Evolutionary conservation across 1,139 yeast species (phyloP).

Genomic region (Suhomyces atakaporum): DNA sequence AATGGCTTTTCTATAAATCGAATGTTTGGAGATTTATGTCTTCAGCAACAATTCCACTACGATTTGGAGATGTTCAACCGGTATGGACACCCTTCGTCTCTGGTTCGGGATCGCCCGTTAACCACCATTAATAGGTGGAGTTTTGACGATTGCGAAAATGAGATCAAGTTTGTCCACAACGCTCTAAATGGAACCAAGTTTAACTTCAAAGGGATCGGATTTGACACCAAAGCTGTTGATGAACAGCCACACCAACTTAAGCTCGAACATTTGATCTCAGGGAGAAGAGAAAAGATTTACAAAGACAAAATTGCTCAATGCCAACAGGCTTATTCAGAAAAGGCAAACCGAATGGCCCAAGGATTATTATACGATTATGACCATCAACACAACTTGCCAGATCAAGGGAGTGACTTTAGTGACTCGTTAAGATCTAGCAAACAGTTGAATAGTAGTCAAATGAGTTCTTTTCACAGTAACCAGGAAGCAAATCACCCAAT

Average conservation of each 20-base stretch:
- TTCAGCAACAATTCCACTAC: slow-evolving; percentile 24
- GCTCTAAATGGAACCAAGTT: slow-evolving; percentile 5
- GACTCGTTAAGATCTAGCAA: slow-evolving; percentile 3
- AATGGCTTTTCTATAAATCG: slow-evolving; percentile 46
- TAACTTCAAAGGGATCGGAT: slow-evolving; percentile 17
- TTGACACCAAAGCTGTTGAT: no score
- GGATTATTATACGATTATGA: slow-evolving; percentile 5
- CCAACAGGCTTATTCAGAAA: slow-evolving; percentile 18
- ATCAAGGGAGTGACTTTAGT: slow-evolving; percentile 7
- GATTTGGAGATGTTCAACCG: slow-evolving; percentile 28
- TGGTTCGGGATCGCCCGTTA: slow-evolving; percentile 22
- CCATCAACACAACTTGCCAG: not conserved
- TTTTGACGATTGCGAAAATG: slow-evolving; percentile 33
- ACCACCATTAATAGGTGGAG: slow-evolving; percentile 38
- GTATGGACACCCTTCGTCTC: slow-evolving; percentile 24
- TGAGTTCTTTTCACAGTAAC: not conserved
- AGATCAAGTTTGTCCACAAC: slow-evolving; percentile 22
- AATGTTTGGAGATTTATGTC: slow-evolving; percentile 46
- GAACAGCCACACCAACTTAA: no score
- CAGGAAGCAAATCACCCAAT: not conserved
- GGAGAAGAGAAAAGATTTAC: slow-evolving; percentile 26
- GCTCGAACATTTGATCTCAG: slow-evolving; percentile 28
- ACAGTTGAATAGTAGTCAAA: slow-evolving; percentile 6
- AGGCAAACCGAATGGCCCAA: slow-evolving; percentile 3
- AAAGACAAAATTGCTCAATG: slow-evolving; percentile 24